Evolutionary conservation across 371 early-diverging fungal species (phyloP).

Genomic region (Mortierella sp.): DNA sequence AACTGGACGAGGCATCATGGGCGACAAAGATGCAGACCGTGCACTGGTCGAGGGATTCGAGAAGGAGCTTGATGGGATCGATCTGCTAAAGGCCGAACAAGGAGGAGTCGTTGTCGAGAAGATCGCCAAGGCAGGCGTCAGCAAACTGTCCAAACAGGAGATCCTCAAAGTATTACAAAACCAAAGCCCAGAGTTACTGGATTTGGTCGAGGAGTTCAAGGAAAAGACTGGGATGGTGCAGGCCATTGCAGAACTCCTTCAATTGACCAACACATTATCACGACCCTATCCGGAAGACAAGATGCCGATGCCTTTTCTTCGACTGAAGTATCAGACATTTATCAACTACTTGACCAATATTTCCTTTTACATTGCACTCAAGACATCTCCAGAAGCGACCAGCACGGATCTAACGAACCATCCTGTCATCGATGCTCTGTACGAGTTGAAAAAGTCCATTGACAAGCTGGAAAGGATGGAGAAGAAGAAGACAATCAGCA

Average conservation of each 20-base stretch:
- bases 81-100: slow-evolving; percentile 42
- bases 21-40: slow-evolving; percentile 56
- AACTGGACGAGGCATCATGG: slow-evolving; percentile 37
- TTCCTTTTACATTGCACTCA: slow-evolving; percentile 86
- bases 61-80: slow-evolving; percentile 66
- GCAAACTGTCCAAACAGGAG: slow-evolving; percentile 72
- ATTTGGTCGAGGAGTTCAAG: slow-evolving; percentile 79
- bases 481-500: slow-evolving; percentile 55
- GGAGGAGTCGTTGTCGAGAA: slow-evolving; percentile 53
- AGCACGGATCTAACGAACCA: slow-evolving; percentile 73
- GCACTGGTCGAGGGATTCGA: slow-evolving; percentile 64
- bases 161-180: slow-evolving; percentile 77
- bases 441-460: slow-evolving; percentile 75
- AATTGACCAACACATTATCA: slow-evolving; percentile 46
- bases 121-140: slow-evolving; percentile 58
- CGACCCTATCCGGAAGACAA: slow-evolving; percentile 52
- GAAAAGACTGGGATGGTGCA: slow-evolving; percentile 62
- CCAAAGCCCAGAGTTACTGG: slow-evolving; percentile 86
- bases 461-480: slow-evolving; percentile 76
- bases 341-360: slow-evolving; percentile 89
- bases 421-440: slow-evolving; percentile 84
- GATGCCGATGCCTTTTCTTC: slow-evolving; percentile 62
- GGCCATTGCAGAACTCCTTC: slow-evolving; percentile 43
- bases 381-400: slow-evolving; percentile 67
- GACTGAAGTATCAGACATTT: slow-evolving; percentile 64